Conservation (phyloP, 305 asterid species). For the Salvia sclarea region DNA sequence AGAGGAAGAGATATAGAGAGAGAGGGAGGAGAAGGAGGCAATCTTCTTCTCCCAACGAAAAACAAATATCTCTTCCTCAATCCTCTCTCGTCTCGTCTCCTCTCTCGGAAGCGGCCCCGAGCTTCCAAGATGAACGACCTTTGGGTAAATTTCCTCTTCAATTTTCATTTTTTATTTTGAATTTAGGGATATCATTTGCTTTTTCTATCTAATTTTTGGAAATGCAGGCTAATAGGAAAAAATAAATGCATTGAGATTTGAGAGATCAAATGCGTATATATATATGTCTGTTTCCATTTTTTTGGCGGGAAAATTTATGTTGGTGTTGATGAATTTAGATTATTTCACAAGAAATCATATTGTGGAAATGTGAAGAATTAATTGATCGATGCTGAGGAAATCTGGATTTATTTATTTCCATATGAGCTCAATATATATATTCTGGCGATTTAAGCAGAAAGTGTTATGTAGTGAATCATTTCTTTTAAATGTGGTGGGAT, state of each 20-base stretch:
- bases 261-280: not conserved
- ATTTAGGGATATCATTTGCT: slow-evolving; percentile 4
- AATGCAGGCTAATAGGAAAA: no score
- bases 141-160: slow-evolving; percentile 25
- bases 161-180: not conserved
- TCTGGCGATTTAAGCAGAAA: not conserved
- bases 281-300: not conserved
- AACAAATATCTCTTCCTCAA: slow-evolving; percentile 21
- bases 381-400: not conserved
- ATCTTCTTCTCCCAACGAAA: not conserved
- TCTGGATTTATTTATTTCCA: not conserved
- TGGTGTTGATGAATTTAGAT: not conserved
- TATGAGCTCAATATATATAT: not conserved
- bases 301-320: slow-evolving; percentile 1
- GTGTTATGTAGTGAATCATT: no score
- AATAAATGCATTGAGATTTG: no score
- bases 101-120: slow-evolving; percentile 31
- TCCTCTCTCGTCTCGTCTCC: slow-evolving; percentile 26
- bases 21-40: not conserved
- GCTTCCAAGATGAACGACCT: slow-evolving; percentile 48
- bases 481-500: no score
- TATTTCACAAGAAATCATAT: not conserved
- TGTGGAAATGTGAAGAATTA: not conserved
- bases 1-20: not conserved
- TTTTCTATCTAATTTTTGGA: no score